Conservation (phyloP, 2,329 filamentous ascomycete species). For the Mollisia scopiformis region DNA sequence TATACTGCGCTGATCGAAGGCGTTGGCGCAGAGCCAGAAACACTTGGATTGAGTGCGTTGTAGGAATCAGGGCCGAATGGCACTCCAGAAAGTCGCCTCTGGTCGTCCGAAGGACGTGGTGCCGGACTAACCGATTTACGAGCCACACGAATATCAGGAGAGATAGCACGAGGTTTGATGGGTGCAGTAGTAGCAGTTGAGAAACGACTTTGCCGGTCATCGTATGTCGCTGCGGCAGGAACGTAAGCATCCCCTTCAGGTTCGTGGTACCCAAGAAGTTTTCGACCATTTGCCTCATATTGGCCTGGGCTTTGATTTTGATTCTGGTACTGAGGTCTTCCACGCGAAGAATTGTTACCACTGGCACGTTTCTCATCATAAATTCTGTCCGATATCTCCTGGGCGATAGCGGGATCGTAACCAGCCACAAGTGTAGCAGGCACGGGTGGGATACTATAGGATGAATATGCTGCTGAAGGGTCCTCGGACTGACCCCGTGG, state of each 20-base stretch:
- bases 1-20: slow-evolving; percentile 33
- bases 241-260: slow-evolving; percentile 25
- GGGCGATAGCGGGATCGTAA: slow-evolving; percentile 56
- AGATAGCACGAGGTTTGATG: slow-evolving; percentile 31
- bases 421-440: slow-evolving; percentile 64
- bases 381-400: slow-evolving; percentile 60
- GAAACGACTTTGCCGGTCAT: slow-evolving; percentile 20
- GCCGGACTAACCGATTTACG: slow-evolving; percentile 78
- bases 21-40: slow-evolving; percentile 40
- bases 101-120: slow-evolving; percentile 52
- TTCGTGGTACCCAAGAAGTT: slow-evolving; percentile 33
- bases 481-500: slow-evolving; percentile 29
- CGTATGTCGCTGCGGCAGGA: slow-evolving; percentile 28
- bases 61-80: slow-evolving; percentile 80
- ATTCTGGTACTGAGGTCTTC: slow-evolving; percentile 36
- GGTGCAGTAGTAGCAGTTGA: slow-evolving; percentile 36
- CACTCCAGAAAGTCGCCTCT: slow-evolving; percentile 59
- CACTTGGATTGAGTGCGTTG: slow-evolving; percentile 67
- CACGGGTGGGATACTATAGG: slow-evolving; percentile 49
- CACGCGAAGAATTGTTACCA: slow-evolving; percentile 43
- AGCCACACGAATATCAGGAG: slow-evolving; percentile 41
- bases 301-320: too few relatives aligned
- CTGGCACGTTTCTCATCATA: slow-evolving; percentile 58
- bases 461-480: slow-evolving; percentile 16
- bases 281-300: slow-evolving; percentile 29